Evolutionary conservation across 2,329 filamentous ascomycete genomes (phyloP), one percentile per base, ranked within the genome.

Genomic region (Talaromyces amestolkiae): DNA sequence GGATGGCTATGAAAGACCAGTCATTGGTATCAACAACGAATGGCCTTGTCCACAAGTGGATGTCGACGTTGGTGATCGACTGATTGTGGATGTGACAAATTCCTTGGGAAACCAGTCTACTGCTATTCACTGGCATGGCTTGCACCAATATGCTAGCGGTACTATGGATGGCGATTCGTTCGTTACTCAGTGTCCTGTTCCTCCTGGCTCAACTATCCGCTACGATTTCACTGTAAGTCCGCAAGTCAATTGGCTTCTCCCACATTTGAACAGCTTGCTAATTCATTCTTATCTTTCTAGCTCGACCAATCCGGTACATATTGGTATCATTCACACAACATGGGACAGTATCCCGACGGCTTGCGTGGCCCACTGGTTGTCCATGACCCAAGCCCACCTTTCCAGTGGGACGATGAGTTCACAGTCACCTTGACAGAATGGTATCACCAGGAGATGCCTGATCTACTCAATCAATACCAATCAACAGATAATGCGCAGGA

Each of bases 281-380:
- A 59, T 33, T 27, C 37, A 13, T 31, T 6, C 11, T 45, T 39
- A 41, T 31, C 69, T 45, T 69, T 73, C 68, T 45, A 85, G 83
- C 72, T 82, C 15, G 74, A 86, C 58, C 89, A 91, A 78, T 83
- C 88, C 0, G 91, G 90, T 33, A 91, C 89, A 1, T 93, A 91
- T 76, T 93, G 90, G 91, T 93, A 93, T 70, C 89, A 92, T 74
- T 89, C 87, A 4, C 89, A 92, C 72, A 83, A 83, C 24, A 81
- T 83, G 67, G 87, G 84, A 27, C 89, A 91, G 73, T 91, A 91
- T 68, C 88, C 89, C 1, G 89, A 92, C 73, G 89, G 89, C 11
- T 80, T 91, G 6, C 83, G 89, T 24, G 88, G 84, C 0, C 83
- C 88, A 0, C 76, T 91, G 37, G 84, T 91, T 63, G 80, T 91